These are phyloP conservation scores for Picea glauca DNA, from an alignment of 75 land plant species.

Conservation along the genomic window DNA sequence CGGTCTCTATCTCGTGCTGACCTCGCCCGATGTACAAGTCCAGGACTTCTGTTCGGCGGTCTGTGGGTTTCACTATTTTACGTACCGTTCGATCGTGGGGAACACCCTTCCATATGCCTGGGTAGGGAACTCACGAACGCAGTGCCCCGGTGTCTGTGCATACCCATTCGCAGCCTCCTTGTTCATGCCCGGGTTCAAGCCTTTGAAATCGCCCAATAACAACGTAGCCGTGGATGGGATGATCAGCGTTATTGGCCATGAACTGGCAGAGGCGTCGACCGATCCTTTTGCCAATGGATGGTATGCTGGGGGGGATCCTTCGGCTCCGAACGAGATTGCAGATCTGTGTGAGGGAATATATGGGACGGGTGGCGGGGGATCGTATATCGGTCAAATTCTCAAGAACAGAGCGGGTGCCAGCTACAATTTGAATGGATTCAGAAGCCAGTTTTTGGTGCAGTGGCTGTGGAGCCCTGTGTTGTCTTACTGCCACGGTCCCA, in stretches of 20 bases:
- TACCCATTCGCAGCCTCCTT: slow-evolving; percentile 64
- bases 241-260: slow-evolving; percentile 71
- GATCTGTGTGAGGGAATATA: slow-evolving; percentile 72
- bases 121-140: slow-evolving; percentile 51
- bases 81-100: slow-evolving; percentile 71
- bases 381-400: slow-evolving; percentile 46
- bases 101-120: slow-evolving; percentile 73
- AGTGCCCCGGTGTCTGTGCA: slow-evolving; percentile 62
- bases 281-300: slow-evolving; percentile 64
- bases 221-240: slow-evolving; percentile 65
- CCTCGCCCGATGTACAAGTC: slow-evolving; percentile 64
- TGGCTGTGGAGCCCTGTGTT: slow-evolving; percentile 16
- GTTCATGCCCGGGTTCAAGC: slow-evolving; percentile 34
- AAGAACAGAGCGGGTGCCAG: slow-evolving; percentile 29
- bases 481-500: slow-evolving; percentile 19
- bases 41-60: slow-evolving; percentile 60
- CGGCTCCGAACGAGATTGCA: slow-evolving; percentile 59
- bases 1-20: slow-evolving; percentile 64
- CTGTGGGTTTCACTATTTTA: slow-evolving; percentile 74
- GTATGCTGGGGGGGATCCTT: slow-evolving; percentile 61
- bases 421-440: slow-evolving; percentile 52
- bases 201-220: slow-evolving; percentile 55
- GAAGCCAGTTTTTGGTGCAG: slow-evolving; percentile 19
- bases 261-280: slow-evolving; percentile 56
- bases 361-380: slow-evolving; percentile 70